A percentile compares a stretch with the other conserved stretches of the same genome.
phyloP scores from a whole-genome alignment of 768 basidiomycete genomes.

The Boletus bicolor region DNA sequence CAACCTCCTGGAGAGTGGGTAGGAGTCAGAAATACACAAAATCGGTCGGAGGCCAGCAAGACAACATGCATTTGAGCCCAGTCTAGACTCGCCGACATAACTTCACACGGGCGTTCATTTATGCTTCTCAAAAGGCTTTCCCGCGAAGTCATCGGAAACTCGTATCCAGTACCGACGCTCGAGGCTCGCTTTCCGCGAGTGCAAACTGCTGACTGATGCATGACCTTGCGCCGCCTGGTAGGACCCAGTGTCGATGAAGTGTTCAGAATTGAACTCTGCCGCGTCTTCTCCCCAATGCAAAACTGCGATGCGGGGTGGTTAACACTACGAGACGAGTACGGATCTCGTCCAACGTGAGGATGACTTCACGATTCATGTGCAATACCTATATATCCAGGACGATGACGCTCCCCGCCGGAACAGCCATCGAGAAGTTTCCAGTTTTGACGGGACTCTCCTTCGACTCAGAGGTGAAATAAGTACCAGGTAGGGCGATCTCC shows the following conservation, averaged over 20 bases:
- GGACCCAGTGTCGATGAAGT: conserved; percentile 47
- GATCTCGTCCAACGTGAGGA: not conserved
- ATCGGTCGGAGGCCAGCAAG: not conserved
- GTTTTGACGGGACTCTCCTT: conserved; percentile 18
- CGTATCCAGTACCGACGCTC: conserved; percentile 41
- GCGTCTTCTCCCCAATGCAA: conserved; percentile 45
- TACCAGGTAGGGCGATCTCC: conserved; percentile 36
- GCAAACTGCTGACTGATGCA: conserved; percentile 40
- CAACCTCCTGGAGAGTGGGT: no score
- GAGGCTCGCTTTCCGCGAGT: conserved; percentile 41
- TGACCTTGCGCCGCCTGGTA: conserved; percentile 43
- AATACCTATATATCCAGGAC: conserved; percentile 41
- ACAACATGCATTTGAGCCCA: not conserved
- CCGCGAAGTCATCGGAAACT: conserved; percentile 36
- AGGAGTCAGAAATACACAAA: no score
- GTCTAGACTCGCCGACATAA: conserved; percentile 18
- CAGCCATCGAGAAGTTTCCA: conserved; percentile 31
- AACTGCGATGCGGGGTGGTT: no score
- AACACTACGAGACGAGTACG: no score
- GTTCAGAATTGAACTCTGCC: conserved; percentile 44
- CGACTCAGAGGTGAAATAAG: conserved; percentile 31
- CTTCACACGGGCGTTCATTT: conserved; percentile 28
- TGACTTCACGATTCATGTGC: conserved; percentile 44
- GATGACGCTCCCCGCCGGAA: conserved; percentile 39
- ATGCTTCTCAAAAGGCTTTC: conserved; percentile 31